These are phyloP conservation scores for Sphagnum contortum DNA, from an alignment of 225 moss, liverwort and hornwort genomes.

Conservation along the genomic window DNA sequence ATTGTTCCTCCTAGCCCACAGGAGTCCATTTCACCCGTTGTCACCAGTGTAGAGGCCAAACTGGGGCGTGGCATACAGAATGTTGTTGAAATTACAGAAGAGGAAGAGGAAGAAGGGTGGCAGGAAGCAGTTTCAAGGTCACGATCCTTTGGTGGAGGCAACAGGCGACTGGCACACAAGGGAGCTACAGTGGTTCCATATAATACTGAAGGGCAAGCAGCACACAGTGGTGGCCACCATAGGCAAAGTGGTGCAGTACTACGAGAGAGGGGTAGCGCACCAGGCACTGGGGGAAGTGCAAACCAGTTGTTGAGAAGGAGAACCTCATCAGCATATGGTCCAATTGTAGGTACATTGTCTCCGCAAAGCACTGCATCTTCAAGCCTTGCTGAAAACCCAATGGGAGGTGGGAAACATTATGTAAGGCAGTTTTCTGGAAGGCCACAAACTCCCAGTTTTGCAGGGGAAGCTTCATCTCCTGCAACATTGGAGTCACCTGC, in stretches of 20 bases:
- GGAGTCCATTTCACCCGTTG: background rate
- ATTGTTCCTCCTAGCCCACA: constrained; percentile 5
- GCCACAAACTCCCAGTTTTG: too few species aligned
- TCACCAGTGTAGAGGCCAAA: too few species aligned
- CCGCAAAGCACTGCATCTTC: too few species aligned
- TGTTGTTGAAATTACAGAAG: constrained; percentile 10
- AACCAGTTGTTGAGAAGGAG: constrained; percentile 16
- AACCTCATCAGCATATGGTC: background rate
- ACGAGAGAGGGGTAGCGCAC: constrained; percentile 24
- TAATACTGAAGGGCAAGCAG: constrained; percentile 14
- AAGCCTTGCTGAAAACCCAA: too few species aligned
- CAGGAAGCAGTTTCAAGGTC: constrained; percentile 46
- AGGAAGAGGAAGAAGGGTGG: constrained; percentile 62
- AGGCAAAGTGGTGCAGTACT: constrained; percentile 19
- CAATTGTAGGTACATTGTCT: constrained; percentile 2
- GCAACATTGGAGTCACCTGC: too few species aligned
- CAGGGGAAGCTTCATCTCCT: too few species aligned
- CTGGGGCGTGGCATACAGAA: background rate
- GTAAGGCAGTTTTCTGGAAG: too few species aligned
- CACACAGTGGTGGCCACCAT: constrained; percentile 15
- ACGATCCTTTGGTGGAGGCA: constrained; percentile 32
- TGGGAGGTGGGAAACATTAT: too few species aligned
- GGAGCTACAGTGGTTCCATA: constrained; percentile 12
- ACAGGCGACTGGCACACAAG: constrained; percentile 26
- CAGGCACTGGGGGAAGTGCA: constrained; percentile 13